Evolutionary conservation across 2,329 filamentous ascomycete species (phyloP), one percentile per base, ranked within the genome.

Genomic region (Zymoseptoria tritici): DNA sequence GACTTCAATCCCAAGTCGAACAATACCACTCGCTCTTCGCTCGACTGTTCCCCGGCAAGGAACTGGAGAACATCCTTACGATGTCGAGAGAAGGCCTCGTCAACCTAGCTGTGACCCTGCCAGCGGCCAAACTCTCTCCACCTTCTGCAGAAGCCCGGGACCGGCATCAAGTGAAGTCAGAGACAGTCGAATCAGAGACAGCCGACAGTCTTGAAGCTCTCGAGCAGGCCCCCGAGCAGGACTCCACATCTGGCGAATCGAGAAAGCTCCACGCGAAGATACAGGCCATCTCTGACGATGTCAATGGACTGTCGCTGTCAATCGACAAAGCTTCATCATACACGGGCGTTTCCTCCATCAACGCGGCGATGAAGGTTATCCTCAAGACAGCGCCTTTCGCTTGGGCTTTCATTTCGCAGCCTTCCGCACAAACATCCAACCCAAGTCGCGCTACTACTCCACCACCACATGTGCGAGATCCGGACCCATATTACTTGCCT

Each of bases 171-270:
- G 53, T 49, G 19, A 50, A 46, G 9, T 26, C 54, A 9, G 59
- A 73, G 66, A 29, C 74, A 66, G 62, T 75, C 7, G 67, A 68
- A 22, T 78, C 80, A 20, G 81, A 81, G 59, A 79, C 80, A 53
- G 74, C 74, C 19, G 79, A 81, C 8, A 82, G 80, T 58, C 74
- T 84, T 4, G 81, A 83, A 63, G 78, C 80, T 52, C 79, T 91
- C 13, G 88, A 91, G 70, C 86, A 88, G 66, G 85, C 90, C 67
- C 87, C 88, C 0, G 79, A 80, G 21, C 78, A 83, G 53, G 83
- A 86, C 64, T 79, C 81, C 3, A 84, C 85, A 69, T 86, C 84
- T 81, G 88, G 90, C 61, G 87, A 91, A 69, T 83, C 74, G 36
- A 74, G 66, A 21, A 61, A 74, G 58, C 73, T 78, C 54, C 71